A percentile compares a stretch with the other conserved stretches of the same genome.
Evolutionary conservation across 768 basidiomycete species (phyloP).

Genomic region (Rubroboletus pulcherrimus): DNA sequence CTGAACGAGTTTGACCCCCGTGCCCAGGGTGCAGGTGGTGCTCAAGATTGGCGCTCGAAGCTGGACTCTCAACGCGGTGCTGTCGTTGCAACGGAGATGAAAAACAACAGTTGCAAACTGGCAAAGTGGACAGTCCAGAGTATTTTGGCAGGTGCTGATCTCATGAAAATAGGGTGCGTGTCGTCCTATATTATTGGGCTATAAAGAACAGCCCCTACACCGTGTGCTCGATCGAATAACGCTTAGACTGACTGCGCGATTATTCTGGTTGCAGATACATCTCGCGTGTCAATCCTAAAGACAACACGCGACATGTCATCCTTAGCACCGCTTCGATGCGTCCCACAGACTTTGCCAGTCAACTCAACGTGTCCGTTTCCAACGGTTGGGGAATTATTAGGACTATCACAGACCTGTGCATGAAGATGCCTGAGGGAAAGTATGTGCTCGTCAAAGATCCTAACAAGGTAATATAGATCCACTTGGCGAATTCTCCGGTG

Average conservation of each 20-base stretch:
- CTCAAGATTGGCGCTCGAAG: conserved; percentile 98
- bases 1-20: conserved; percentile 96
- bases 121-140: conserved; percentile 98
- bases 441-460: conserved; percentile 97
- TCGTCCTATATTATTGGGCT: background rate
- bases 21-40: conserved; percentile 85
- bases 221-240: background rate
- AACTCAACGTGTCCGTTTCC: conserved; percentile 90
- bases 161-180: conserved; percentile 94
- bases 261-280: conserved; percentile 64
- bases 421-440: conserved; percentile 98
- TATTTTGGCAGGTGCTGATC: conserved; percentile 89
- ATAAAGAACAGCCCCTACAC: background rate
- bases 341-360: conserved; percentile 88
- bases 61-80: conserved; percentile 95
- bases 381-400: conserved; percentile 99
- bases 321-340: conserved; percentile 93
- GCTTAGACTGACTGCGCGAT: conserved; percentile 10
- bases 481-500: background rate
- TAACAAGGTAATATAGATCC: conserved; percentile 69
- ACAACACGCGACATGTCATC: conserved; percentile 94
- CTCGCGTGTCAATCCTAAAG: conserved; percentile 89
- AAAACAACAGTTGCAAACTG: conserved; percentile 97
- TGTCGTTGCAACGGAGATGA: conserved; percentile 99
- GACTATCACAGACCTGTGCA: conserved; percentile 88